Evolutionary conservation across 179 eudicot species (phyloP).

Genomic region (Camellia oleifera): DNA sequence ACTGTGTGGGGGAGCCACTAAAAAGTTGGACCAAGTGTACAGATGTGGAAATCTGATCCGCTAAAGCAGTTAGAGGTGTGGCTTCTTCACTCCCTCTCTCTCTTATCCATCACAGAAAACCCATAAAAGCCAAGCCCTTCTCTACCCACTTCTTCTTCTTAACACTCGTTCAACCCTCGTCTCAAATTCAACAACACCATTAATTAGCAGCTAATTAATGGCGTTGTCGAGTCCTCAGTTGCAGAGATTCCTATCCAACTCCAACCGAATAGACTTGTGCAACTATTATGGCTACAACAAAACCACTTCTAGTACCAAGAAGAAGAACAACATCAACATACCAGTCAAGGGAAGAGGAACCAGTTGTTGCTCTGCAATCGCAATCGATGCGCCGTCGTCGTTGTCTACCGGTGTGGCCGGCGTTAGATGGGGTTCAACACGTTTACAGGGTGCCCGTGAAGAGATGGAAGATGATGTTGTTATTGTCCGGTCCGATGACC

Average conservation of each 20-base stretch:
- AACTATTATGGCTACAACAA: too few relatives aligned
- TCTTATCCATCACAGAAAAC: conserved; percentile 40
- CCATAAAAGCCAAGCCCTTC: conserved; percentile 2
- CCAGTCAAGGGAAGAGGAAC: conserved; percentile 26
- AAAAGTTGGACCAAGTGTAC: background rate
- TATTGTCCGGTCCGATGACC: conserved; percentile 47
- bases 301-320: too few relatives aligned
- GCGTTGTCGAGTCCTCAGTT: conserved; percentile 66
- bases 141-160: background rate
- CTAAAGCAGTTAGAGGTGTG: conserved; percentile 25
- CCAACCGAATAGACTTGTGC: too few relatives aligned
- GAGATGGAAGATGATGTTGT: conserved; percentile 96
- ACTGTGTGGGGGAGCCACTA: background rate
- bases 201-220: conserved; percentile 33
- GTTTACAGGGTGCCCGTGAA: conserved; percentile 75
- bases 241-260: conserved; percentile 49
- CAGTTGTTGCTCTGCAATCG: conserved; percentile 69
- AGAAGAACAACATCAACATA: conserved; percentile 27
- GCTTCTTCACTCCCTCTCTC: conserved; percentile 25
- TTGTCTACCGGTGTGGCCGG: conserved; percentile 49
- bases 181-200: conserved; percentile 15
- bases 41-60: conserved; percentile 42
- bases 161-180: background rate
- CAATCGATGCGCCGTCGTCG: conserved; percentile 70
- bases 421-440: conserved; percentile 71